A percentile compares a stretch with the other conserved stretches of the same genome.
Evolutionary conservation across 371 early-diverging fungal genomes (phyloP).

Genomic region (Blastocladiella emersonii): DNA sequence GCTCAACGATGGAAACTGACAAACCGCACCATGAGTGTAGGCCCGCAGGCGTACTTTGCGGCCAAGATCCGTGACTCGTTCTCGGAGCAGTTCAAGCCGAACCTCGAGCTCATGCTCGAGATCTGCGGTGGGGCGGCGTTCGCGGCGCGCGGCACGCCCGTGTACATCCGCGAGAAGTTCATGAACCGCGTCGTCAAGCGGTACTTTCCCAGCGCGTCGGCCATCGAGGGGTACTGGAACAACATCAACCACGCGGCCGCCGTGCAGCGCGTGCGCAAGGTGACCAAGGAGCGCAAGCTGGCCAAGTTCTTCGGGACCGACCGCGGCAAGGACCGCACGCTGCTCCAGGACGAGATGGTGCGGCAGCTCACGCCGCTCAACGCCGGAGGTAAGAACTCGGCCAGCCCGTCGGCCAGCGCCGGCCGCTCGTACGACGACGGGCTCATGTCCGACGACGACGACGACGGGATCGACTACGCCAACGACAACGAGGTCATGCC

Average conservation of each 20-base stretch:
- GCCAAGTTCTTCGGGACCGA: slow-evolving; percentile 30
- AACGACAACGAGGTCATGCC: background rate
- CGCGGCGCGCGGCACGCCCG: background rate
- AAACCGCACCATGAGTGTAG: background rate
- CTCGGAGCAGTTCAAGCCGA: background rate
- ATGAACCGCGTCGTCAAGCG: slow-evolving; percentile 7
- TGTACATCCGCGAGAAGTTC: slow-evolving; percentile 1
- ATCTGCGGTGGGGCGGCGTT: background rate
- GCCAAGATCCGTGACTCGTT: background rate
- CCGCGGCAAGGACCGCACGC: slow-evolving; percentile 5
- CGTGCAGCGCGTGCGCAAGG: slow-evolving; percentile 12
- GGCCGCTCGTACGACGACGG: background rate
- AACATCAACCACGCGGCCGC: background rate
- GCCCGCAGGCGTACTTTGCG: background rate
- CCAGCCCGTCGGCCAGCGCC: background rate
- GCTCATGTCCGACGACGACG: background rate
- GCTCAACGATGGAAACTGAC: no score
- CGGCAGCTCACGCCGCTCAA: background rate
- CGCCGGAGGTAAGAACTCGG: background rate
- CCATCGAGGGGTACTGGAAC: background rate
- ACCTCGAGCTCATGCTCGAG: slow-evolving; percentile 7
- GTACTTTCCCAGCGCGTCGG: slow-evolving; percentile 4
- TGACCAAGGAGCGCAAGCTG: slow-evolving; percentile 29
- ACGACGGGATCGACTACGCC: background rate
- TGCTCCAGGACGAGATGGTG: background rate